Evolutionary conservation across 2,329 filamentous ascomycete species (phyloP).

Genomic region (Pseudonectria buxi): DNA sequence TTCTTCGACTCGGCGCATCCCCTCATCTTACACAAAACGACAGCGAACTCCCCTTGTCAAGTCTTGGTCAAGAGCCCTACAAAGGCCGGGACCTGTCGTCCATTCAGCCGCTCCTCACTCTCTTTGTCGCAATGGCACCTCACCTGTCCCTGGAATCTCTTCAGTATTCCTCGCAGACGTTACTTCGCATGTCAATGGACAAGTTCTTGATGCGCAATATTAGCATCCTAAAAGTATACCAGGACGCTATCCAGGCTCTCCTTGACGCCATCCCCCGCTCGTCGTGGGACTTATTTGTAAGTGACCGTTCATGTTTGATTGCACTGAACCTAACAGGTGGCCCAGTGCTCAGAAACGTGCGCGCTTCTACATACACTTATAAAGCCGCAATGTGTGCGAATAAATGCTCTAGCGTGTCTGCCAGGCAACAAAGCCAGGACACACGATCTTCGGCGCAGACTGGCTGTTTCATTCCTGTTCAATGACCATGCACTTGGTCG

Average conservation of each 20-base stretch:
- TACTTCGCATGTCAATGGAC: slow-evolving; percentile 52
- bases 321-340: slow-evolving; percentile 3
- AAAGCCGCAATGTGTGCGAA: slow-evolving; percentile 43
- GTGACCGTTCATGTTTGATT: slow-evolving; percentile 12
- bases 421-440: slow-evolving; percentile 43
- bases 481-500: slow-evolving; percentile 37
- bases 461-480: slow-evolving; percentile 61
- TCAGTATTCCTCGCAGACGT: slow-evolving; percentile 36
- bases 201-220: slow-evolving; percentile 38
- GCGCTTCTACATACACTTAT: slow-evolving; percentile 41
- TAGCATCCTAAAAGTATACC: slow-evolving; percentile 33
- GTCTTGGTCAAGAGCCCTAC: slow-evolving; percentile 22
- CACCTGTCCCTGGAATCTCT: slow-evolving; percentile 28
- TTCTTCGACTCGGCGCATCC: slow-evolving; percentile 51
- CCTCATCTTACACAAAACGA: slow-evolving; percentile 33
- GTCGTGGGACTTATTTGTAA: slow-evolving; percentile 37
- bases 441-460: slow-evolving; percentile 56
- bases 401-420: slow-evolving; percentile 52
- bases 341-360: slow-evolving; percentile 45
- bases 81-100: slow-evolving; percentile 39
- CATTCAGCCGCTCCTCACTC: slow-evolving; percentile 36
- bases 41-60: slow-evolving; percentile 15
- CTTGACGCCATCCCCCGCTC: slow-evolving; percentile 32
- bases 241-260: slow-evolving; percentile 38
- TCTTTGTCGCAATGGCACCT: slow-evolving; percentile 33